Percentiles rank a stretch among this genome's conserved stretches.
Conservation (phyloP, 2,329 filamentous ascomycete species). For the Madurella mycetomatis region DNA sequence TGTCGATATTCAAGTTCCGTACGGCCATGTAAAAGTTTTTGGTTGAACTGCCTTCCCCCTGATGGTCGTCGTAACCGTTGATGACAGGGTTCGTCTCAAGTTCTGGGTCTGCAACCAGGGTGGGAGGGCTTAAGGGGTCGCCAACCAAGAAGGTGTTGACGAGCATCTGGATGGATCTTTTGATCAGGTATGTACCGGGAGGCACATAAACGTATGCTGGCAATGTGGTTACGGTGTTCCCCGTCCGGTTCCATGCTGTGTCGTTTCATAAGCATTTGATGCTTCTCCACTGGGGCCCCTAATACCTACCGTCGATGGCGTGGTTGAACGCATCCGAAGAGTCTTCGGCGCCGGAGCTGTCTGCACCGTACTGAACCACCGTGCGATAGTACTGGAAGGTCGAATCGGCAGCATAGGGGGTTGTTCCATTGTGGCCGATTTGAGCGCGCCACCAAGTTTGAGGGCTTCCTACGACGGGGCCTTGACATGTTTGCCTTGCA, state of each 20-base stretch:
- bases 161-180: constrained; percentile 29
- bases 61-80: constrained; percentile 26
- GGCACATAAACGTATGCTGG: constrained; percentile 31
- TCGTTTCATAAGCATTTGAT: not conserved
- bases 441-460: constrained; percentile 28
- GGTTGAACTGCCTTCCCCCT: constrained; percentile 27
- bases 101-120: constrained; percentile 26
- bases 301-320: constrained; percentile 22
- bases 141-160: constrained; percentile 32
- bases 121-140: constrained; percentile 29
- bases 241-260: constrained; percentile 26
- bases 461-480: not conserved
- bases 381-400: constrained; percentile 29
- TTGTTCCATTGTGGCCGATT: constrained; percentile 27
- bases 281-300: not conserved
- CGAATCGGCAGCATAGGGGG: constrained; percentile 24
- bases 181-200: constrained; percentile 30
- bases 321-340: constrained; percentile 28
- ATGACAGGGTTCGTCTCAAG: constrained; percentile 21
- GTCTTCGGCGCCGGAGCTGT: constrained; percentile 26
- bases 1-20: constrained; percentile 31
- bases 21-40: constrained; percentile 35
- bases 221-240: constrained; percentile 28
- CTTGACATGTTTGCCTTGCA: constrained; percentile 3
- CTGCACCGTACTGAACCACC: constrained; percentile 27